Conservation (phyloP, 1,284 basidiomycete species). For the Cryptococcus maquisensis region DNA sequence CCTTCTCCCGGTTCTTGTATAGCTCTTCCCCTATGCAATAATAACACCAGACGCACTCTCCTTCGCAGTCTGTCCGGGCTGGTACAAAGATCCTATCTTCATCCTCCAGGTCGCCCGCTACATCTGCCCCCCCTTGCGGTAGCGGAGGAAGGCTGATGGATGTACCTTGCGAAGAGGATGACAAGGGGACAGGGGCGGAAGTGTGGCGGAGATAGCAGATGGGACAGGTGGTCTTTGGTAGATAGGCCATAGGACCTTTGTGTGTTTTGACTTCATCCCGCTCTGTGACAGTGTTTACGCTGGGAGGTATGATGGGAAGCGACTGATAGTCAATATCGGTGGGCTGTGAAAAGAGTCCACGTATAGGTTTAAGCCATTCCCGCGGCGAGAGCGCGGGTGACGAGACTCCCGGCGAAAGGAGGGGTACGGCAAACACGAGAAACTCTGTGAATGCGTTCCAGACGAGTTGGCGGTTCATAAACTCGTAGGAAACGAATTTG, state of each 20-base stretch:
- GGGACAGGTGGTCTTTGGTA: constrained; percentile 47
- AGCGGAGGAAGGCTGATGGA: constrained; percentile 24
- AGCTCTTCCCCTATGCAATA: constrained; percentile 77
- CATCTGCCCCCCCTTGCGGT: constrained; percentile 5
- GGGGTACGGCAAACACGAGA: constrained; percentile 83
- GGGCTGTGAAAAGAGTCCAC: constrained; percentile 22
- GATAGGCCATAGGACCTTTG: constrained; percentile 38
- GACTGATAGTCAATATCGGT: constrained; percentile 29
- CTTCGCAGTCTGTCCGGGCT: constrained; percentile 47
- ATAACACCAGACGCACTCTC: constrained; percentile 81
- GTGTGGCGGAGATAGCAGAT: constrained; percentile 47
- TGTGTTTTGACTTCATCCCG: constrained; percentile 1
- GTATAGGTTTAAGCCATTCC: constrained; percentile 37
- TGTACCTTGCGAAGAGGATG: constrained; percentile 19
- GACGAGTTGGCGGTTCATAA: constrained; percentile 98
- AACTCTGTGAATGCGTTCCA: constrained; percentile 99
- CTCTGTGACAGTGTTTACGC: background rate
- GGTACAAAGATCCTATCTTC: constrained; percentile 44
- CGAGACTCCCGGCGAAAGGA: constrained; percentile 59
- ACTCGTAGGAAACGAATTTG: constrained; percentile 93
- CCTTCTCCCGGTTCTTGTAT: constrained; percentile 46
- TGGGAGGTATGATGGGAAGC: constrained; percentile 10
- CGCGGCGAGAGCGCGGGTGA: constrained; percentile 55
- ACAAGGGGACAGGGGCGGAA: constrained; percentile 24
- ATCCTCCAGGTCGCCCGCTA: constrained; percentile 14